A percentile compares a stretch with the other conserved stretches of the same genome.
Conservation (phyloP, 768 basidiomycete genomes). For the Kwoniella shandongensis region DNA sequence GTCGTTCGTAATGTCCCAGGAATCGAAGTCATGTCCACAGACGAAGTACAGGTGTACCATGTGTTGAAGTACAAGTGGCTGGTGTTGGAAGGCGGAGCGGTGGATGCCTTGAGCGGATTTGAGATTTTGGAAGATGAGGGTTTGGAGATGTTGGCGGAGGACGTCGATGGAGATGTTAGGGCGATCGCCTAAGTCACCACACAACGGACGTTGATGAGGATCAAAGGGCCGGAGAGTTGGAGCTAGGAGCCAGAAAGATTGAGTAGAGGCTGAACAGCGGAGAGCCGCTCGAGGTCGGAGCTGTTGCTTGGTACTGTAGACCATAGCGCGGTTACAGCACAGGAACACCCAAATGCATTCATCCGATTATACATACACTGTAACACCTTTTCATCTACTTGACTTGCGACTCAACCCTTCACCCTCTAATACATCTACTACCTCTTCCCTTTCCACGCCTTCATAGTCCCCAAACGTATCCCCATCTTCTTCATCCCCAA, state of each 20-base stretch:
- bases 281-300: too few species aligned
- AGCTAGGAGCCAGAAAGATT: too few species aligned
- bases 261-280: too few species aligned
- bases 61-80: conserved; percentile 77
- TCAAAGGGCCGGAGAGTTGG: too few species aligned
- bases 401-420: too few species aligned
- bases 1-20: conserved; percentile 71
- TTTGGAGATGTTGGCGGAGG: conserved; percentile 6
- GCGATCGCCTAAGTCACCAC: background rate
- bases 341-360: too few species aligned
- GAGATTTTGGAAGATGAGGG: conserved; percentile 8
- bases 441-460: conserved; percentile 20
- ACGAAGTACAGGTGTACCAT: conserved; percentile 72
- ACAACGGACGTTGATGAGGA: too few species aligned
- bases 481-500: conserved; percentile 33
- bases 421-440: too few species aligned
- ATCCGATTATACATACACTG: too few species aligned
- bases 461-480: conserved; percentile 50
- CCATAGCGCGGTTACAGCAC: too few species aligned
- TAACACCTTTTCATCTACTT: too few species aligned
- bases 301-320: too few species aligned
- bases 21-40: conserved; percentile 62
- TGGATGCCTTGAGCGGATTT: conserved; percentile 57
- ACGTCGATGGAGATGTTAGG: background rate
- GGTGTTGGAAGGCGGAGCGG: conserved; percentile 75